These are phyloP conservation scores for Mycena vitilis DNA, from an alignment of 768 basidiomycete species.

Conservation along the genomic window DNA sequence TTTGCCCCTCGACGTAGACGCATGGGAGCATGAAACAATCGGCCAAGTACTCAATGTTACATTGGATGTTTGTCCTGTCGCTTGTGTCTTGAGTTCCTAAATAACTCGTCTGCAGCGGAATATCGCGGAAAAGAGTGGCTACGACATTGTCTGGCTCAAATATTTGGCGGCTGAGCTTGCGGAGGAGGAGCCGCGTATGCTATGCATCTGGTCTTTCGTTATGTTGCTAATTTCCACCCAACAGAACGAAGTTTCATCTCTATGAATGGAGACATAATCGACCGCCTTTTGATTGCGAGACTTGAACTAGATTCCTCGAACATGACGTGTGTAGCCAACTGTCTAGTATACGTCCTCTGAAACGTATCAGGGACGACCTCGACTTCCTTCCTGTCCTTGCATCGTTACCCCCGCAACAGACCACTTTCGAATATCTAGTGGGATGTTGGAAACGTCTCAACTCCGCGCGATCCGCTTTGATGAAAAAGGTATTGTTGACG, in stretches of 20 bases:
- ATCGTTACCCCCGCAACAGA: slow-evolving; percentile 80
- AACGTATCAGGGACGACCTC: slow-evolving; percentile 69
- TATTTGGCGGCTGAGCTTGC: slow-evolving; percentile 73
- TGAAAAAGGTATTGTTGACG: slow-evolving; percentile 64
- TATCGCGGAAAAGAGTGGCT: slow-evolving; percentile 68
- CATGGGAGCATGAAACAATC: slow-evolving; percentile 84
- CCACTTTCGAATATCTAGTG: slow-evolving; percentile 89
- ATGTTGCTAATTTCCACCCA: slow-evolving; percentile 16
- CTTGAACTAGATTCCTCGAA: slow-evolving; percentile 81
- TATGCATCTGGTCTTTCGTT: not conserved
- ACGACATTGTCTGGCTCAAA: slow-evolving; percentile 88
- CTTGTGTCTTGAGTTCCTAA: not conserved
- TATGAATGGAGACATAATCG: slow-evolving; percentile 70
- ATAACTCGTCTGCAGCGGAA: slow-evolving; percentile 55
- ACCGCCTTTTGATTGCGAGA: slow-evolving; percentile 85
- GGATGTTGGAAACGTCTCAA: slow-evolving; percentile 94
- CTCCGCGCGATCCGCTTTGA: slow-evolving; percentile 58
- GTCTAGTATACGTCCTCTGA: slow-evolving; percentile 24
- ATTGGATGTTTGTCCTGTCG: slow-evolving; percentile 68
- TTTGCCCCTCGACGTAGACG: slow-evolving; percentile 62
- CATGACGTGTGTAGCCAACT: slow-evolving; percentile 67
- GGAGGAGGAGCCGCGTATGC: slow-evolving; percentile 61
- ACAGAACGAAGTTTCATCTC: slow-evolving; percentile 51
- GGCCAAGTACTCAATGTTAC: slow-evolving; percentile 81
- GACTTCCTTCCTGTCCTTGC: slow-evolving; percentile 80